Conservation (phyloP, 169 alveolate genomes). For the Plasmodium coatneyi region DNA sequence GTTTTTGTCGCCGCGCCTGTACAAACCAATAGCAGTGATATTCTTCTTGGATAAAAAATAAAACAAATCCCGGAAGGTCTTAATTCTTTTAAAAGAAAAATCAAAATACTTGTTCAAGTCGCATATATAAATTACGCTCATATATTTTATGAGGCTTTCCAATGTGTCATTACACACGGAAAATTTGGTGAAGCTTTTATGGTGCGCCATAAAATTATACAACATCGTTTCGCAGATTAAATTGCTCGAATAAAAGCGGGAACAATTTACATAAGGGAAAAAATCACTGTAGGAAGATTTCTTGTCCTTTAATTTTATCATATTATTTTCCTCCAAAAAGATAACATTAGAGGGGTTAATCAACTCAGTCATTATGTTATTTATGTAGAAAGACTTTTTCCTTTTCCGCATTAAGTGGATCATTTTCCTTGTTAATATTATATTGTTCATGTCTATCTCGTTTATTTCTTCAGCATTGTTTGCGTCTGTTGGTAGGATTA, state of each 20-base stretch:
- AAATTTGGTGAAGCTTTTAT: conserved; percentile 68
- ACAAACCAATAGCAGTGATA: conserved; percentile 57
- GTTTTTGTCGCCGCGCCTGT: conserved; percentile 53
- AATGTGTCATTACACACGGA: conserved; percentile 67
- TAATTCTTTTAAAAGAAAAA: conserved; percentile 63
- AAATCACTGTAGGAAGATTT: conserved; percentile 71
- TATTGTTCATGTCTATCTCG: conserved; percentile 69
- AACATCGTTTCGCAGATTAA: conserved; percentile 68
- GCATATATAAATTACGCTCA: conserved; percentile 32
- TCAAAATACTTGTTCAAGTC: conserved; percentile 46
- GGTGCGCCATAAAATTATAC: conserved; percentile 62
- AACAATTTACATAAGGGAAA: conserved; percentile 66
- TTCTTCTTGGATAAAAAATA: conserved; percentile 34
- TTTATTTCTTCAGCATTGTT: conserved; percentile 34
- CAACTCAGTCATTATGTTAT: conserved; percentile 70
- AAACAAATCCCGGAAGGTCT: conserved; percentile 51
- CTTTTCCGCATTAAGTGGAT: conserved; percentile 33
- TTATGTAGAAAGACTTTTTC: conserved; percentile 36
- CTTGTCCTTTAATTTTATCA: conserved; percentile 65
- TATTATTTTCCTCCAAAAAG: conserved; percentile 71
- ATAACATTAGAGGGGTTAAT: conserved; percentile 62
- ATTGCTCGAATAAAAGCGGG: conserved; percentile 60
- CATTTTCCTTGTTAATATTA: conserved; percentile 62
- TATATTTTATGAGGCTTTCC: conserved; percentile 37
- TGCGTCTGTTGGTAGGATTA: conserved; percentile 49